These are phyloP conservation scores for Mucor indicus DNA, from an alignment of 371 early-diverging fungal species.

Conservation along the genomic window DNA sequence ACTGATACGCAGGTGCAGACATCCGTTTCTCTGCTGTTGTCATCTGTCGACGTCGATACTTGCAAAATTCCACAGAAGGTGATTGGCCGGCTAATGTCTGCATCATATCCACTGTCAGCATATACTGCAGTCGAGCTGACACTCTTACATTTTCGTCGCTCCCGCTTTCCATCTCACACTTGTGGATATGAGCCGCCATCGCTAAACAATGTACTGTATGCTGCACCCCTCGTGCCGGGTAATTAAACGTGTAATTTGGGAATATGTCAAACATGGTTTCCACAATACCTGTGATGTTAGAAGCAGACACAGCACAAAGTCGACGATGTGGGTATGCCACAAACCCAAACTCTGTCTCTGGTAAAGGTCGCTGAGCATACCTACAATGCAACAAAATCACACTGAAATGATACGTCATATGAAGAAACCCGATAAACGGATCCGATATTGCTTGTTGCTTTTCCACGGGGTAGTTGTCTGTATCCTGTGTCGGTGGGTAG, in stretches of 20 bases:
- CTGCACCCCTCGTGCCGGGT: slow-evolving; percentile 41
- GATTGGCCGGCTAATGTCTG: slow-evolving; percentile 28
- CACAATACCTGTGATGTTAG: slow-evolving; percentile 38
- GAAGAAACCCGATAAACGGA: slow-evolving; percentile 47
- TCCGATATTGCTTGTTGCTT: slow-evolving; percentile 40
- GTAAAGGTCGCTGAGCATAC: slow-evolving; percentile 41
- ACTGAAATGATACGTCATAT: slow-evolving; percentile 79
- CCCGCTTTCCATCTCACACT: slow-evolving; percentile 22
- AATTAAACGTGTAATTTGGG: slow-evolving; percentile 21
- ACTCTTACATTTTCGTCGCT: slow-evolving; percentile 7
- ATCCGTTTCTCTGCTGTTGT: slow-evolving; percentile 21
- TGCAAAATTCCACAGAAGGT: slow-evolving; percentile 27
- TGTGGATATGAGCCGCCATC: slow-evolving; percentile 37
- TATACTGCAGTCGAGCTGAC: slow-evolving; percentile 25
- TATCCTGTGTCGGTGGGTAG: slow-evolving; percentile 34
- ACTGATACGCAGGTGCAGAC: slow-evolving; percentile 26
- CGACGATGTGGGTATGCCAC: slow-evolving; percentile 29
- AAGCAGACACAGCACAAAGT: slow-evolving; percentile 40
- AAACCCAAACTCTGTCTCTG: slow-evolving; percentile 20
- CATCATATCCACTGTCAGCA: slow-evolving; percentile 22
- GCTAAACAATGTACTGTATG: slow-evolving; percentile 40
- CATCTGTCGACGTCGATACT: slow-evolving; percentile 1
- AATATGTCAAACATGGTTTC: slow-evolving; percentile 29
- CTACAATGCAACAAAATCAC: slow-evolving; percentile 80
- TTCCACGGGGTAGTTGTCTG: slow-evolving; percentile 37